A percentile compares a stretch with the other conserved stretches of the same genome.
Conservation (phyloP, 495 filamentous ascomycete genomes). For the Xylaria curta region DNA sequence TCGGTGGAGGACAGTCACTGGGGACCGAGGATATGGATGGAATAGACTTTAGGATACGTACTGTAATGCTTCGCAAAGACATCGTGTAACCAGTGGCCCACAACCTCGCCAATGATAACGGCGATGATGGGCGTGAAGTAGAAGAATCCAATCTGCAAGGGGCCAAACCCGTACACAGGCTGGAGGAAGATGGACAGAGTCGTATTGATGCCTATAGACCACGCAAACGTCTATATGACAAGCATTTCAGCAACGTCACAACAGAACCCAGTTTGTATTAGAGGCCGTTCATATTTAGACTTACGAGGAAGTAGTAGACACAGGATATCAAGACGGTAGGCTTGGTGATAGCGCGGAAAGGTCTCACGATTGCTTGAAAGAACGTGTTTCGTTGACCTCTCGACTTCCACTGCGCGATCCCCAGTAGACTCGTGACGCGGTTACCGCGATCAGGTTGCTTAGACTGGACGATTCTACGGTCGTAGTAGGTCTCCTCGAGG, state of each 20-base stretch:
- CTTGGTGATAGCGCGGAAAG: conserved; percentile 55
- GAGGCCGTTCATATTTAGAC: not conserved
- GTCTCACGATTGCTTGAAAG: conserved; percentile 52
- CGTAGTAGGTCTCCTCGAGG: conserved; percentile 66
- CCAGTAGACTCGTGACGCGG: conserved; percentile 51
- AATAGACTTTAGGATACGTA: not conserved
- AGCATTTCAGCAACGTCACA: not conserved
- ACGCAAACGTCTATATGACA: conserved; percentile 55
- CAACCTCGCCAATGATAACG: conserved; percentile 57
- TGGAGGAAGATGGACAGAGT: conserved; percentile 63
- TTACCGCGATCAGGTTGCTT: conserved; percentile 52
- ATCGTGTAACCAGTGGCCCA: conserved; percentile 68
- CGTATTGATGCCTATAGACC: conserved; percentile 68
- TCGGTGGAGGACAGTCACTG: not conserved
- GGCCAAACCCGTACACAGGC: conserved; percentile 60
- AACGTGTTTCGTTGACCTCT: conserved; percentile 52
- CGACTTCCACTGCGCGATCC: conserved; percentile 54
- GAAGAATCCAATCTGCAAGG: conserved; percentile 62
- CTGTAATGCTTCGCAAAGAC: conserved; percentile 52
- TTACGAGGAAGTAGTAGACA: conserved; percentile 61
- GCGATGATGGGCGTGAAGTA: conserved; percentile 67
- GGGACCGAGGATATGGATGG: not conserved
- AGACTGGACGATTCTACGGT: conserved; percentile 52
- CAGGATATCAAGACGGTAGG: conserved; percentile 55
- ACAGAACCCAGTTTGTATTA: not conserved